phyloP scores from a whole-genome alignment of 169 alveolate species.

The Babesia ovis region DNA sequence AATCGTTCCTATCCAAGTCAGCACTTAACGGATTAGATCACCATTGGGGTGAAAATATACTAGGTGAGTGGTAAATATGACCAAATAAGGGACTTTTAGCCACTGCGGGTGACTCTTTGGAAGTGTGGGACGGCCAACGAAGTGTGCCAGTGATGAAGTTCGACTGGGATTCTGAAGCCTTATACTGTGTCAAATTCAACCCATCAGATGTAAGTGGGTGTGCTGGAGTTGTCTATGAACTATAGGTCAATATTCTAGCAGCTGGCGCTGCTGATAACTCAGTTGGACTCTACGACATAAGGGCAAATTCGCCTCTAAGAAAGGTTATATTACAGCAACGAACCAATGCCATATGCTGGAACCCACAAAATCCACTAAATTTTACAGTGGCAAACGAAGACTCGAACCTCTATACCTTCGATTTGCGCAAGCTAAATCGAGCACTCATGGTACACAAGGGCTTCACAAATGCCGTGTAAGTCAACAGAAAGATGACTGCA shows the following conservation, averaged over 20 bases:
- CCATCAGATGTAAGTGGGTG: slow-evolving; percentile 84
- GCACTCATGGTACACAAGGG: slow-evolving; percentile 94
- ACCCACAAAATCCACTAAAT: slow-evolving; percentile 96
- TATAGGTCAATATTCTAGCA: slow-evolving; percentile 75
- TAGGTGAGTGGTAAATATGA: slow-evolving; percentile 23
- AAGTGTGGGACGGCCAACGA: slow-evolving; percentile 75
- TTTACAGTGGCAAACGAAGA: slow-evolving; percentile 98
- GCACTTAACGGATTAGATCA: slow-evolving; percentile 87
- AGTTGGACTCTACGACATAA: slow-evolving; percentile 83
- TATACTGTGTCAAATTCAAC: slow-evolving; percentile 90
- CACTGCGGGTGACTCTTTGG: slow-evolving; percentile 85
- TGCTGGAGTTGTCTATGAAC: background rate
- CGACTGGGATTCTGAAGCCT: slow-evolving; percentile 75
- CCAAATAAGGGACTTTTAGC: slow-evolving; percentile 71
- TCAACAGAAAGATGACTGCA: background rate
- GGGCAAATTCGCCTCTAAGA: slow-evolving; percentile 89
- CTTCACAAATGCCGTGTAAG: slow-evolving; percentile 87
- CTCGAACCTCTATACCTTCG: slow-evolving; percentile 95
- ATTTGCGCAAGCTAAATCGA: slow-evolving; percentile 91
- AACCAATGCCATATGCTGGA: slow-evolving; percentile 94
- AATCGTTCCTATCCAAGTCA: slow-evolving; percentile 29
- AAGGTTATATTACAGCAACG: slow-evolving; percentile 87
- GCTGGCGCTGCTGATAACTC: slow-evolving; percentile 90
- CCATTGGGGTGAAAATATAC: slow-evolving; percentile 70
- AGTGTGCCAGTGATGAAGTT: slow-evolving; percentile 73